Evolutionary conservation across 2,329 filamentous ascomycete species (phyloP).

Genomic region (Botrytis porri): DNA sequence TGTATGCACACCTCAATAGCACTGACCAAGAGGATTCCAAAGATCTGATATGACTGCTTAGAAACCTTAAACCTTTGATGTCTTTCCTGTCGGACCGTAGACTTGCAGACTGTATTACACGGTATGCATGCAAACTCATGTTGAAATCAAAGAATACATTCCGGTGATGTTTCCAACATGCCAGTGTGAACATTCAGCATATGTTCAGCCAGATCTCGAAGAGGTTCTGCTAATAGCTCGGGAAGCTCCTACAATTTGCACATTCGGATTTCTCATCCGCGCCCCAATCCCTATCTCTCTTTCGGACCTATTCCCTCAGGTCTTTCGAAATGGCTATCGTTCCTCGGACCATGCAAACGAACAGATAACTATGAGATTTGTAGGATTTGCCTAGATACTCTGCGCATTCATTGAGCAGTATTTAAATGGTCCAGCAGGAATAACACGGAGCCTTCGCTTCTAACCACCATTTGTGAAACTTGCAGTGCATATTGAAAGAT

Average conservation of each 20-base stretch:
- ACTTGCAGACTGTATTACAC: background rate
- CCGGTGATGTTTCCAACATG: background rate
- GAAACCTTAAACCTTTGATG: background rate
- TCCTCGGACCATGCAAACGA: background rate
- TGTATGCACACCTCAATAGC: slow-evolving; percentile 1
- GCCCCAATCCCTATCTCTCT: no score
- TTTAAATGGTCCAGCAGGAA: background rate
- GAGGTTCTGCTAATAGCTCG: background rate
- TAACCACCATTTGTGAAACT: background rate
- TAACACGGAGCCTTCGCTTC: background rate
- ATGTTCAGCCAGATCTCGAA: background rate
- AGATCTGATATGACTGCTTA: background rate
- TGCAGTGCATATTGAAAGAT: background rate
- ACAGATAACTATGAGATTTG: background rate
- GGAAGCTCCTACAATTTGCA: background rate
- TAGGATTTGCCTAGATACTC: background rate
- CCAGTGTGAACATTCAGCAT: background rate
- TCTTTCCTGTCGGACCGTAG: background rate
- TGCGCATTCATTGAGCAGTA: background rate
- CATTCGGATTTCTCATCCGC: no score
- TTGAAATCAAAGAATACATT: background rate
- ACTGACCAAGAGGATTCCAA: slow-evolving; percentile 1
- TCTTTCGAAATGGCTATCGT: background rate
- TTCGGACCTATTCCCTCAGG: no score
- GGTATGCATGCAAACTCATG: background rate